These are phyloP conservation scores for Fusarium brachygibbosum DNA, from an alignment of 2,329 filamentous ascomycete species.

Conservation along the genomic window DNA sequence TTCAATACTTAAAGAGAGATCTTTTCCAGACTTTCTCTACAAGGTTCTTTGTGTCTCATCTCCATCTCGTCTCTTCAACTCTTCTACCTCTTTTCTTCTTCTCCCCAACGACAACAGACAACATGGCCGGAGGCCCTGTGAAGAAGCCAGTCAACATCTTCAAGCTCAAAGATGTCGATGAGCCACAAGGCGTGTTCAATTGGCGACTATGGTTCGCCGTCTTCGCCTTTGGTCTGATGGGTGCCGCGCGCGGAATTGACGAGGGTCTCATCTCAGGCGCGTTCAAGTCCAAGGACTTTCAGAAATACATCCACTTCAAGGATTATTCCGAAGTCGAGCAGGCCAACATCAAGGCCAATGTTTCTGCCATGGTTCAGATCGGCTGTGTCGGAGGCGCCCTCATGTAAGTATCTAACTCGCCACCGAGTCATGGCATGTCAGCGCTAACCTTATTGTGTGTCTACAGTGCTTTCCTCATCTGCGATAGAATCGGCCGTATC, in stretches of 20 bases:
- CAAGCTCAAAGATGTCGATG: slow-evolving; percentile 20
- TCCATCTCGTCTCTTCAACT: not conserved
- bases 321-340: slow-evolving; percentile 15
- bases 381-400: slow-evolving; percentile 25
- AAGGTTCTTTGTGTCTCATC: not conserved
- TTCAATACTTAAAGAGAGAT: slow-evolving; percentile 8
- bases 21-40: not conserved
- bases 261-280: slow-evolving; percentile 27
- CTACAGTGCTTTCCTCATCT: slow-evolving; percentile 18
- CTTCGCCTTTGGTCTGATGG: slow-evolving; percentile 27
- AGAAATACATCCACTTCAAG: slow-evolving; percentile 18
- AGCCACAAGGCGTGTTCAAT: slow-evolving; percentile 25
- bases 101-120: not conserved
- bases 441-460: not conserved
- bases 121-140: slow-evolving; percentile 22
- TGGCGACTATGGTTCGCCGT: slow-evolving; percentile 32
- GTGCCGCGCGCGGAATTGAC: slow-evolving; percentile 20
- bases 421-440: not conserved
- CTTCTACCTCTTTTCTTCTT: not conserved
- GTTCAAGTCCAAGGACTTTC: slow-evolving; percentile 26
- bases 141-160: slow-evolving; percentile 33
- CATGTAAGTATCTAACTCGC: slow-evolving; percentile 6
- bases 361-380: slow-evolving; percentile 28
- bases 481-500: slow-evolving; percentile 21
- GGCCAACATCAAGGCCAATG: slow-evolving; percentile 31